Percentiles rank a stretch among this genome's conserved stretches.
These are phyloP conservation scores for Penicillium sp. DNA, from an alignment of 2,329 filamentous ascomycete genomes.

Conservation along the genomic window DNA sequence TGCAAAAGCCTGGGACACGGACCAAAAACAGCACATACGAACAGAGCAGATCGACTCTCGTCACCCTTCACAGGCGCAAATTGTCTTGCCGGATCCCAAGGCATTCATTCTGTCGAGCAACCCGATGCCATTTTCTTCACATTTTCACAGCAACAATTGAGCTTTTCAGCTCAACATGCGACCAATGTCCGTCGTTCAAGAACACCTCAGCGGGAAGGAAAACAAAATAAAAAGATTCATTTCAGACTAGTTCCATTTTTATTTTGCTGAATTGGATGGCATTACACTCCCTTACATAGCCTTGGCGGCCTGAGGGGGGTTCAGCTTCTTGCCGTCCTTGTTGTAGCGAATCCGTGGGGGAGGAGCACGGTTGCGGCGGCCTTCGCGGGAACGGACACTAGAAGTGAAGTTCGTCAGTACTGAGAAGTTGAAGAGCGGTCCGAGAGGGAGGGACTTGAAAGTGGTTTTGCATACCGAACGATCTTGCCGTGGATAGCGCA, in stretches of 20 bases:
- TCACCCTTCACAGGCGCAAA: background rate
- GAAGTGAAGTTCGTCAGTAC: slow-evolving; percentile 11
- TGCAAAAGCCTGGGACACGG: slow-evolving; percentile 6
- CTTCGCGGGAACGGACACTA: slow-evolving; percentile 94
- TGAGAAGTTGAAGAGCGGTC: background rate
- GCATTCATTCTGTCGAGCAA: slow-evolving; percentile 9
- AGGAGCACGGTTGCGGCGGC: slow-evolving; percentile 97
- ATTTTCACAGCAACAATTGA: slow-evolving; percentile 7
- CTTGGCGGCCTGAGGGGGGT: slow-evolving; percentile 73
- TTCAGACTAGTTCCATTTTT: slow-evolving; percentile 34
- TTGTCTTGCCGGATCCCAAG: background rate
- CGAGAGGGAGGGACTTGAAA: background rate
- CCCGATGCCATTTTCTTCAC: slow-evolving; percentile 13
- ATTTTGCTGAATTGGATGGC: slow-evolving; percentile 26
- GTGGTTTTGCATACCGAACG: slow-evolving; percentile 74
- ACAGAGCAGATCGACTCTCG: background rate
- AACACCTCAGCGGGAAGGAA: slow-evolving; percentile 27
- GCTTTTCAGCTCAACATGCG: slow-evolving; percentile 4
- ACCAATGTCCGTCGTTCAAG: slow-evolving; percentile 16
- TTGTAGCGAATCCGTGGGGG: slow-evolving; percentile 98
- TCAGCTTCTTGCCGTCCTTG: slow-evolving; percentile 99
- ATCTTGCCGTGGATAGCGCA: slow-evolving; percentile 99
- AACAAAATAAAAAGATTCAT: slow-evolving; percentile 34
- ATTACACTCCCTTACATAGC: slow-evolving; percentile 39
- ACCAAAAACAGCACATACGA: background rate